A percentile compares a stretch with the other conserved stretches of the same genome.
These are phyloP conservation scores for Phaeolepiota aurea DNA, from an alignment of 768 basidiomycete species.

Conservation along the genomic window DNA sequence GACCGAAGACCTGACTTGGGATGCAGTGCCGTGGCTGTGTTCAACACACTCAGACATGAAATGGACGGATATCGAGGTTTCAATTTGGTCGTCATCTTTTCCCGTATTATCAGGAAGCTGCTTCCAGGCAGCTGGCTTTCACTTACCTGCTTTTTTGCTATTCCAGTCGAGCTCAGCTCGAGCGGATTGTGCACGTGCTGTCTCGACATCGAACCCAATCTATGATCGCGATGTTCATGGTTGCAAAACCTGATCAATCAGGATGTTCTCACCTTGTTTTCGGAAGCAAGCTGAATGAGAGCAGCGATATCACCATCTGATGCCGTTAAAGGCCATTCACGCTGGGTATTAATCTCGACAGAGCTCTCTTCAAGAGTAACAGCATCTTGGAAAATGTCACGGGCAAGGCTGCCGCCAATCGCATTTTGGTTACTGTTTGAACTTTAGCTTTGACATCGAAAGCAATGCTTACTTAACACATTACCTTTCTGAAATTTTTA, in stretches of 20 bases:
- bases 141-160: constrained; percentile 79
- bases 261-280: constrained; percentile 53
- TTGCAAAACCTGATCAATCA: neutral
- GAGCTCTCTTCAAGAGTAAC: constrained; percentile 50
- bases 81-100: constrained; percentile 78
- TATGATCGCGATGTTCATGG: constrained; percentile 17
- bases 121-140: neutral
- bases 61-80: constrained; percentile 52
- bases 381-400: constrained; percentile 69
- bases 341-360: constrained; percentile 42
- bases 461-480: too few species aligned
- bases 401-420: constrained; percentile 52
- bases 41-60: constrained; percentile 17
- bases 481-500: constrained; percentile 74
- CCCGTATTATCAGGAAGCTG: neutral
- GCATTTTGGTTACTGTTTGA: constrained; percentile 54
- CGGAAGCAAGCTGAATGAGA: constrained; percentile 74
- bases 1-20: too few species aligned
- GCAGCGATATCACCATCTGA: constrained; percentile 77
- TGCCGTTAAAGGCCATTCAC: constrained; percentile 74
- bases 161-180: constrained; percentile 67
- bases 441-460: neutral
- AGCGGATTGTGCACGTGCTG: constrained; percentile 45
- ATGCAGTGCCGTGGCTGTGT: too few species aligned
- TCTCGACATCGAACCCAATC: constrained; percentile 72